Base-by-base conservation (phyloP, 768 basidiomycete genomes). In the Rhizopogon vesiculosus region DNA sequence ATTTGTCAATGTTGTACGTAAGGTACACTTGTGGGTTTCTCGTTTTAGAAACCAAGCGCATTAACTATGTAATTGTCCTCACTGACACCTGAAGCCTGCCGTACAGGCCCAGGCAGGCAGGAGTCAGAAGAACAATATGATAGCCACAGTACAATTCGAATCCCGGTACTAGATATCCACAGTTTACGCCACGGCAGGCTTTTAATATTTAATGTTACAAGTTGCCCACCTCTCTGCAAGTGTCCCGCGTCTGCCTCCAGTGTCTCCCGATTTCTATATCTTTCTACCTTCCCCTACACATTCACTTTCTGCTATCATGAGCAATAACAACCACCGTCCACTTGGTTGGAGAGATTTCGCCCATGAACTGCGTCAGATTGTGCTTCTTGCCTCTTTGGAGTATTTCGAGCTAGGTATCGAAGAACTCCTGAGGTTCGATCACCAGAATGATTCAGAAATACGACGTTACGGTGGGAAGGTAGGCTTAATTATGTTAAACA, bases 351-450 rank as follows among this genome's bases (percentile, higher is more conserved):
- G 64, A 60, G 63, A 62, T 61, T 63, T 67, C 46, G 65, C 67
- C 9, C 59, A 71, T 33, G 65, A 70, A 44, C 50, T 64, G 42
- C 69, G 69, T 42, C 29, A 60, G 46, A 67, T 65, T 54, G 59
- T 72, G 46, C 67, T 65, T 54, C 59, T 72, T 19, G 65, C 65
- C 51, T 72, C 69, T 1, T 60, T 70, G 13, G 59, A 48, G n/a
- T 49, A 54, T 59, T 70, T 72, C 53, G 48, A 69, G 28, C 60
- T 67, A 39, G 70, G 67, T 16, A 62, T 69, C 16, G 60, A 66
- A 16, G 65, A 62, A 42, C 61, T 70, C 16, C 59, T 59, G 52
- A 59, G 51, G 18, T 64, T 55, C 45, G 59, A 53, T 25, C 59
- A 61, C 40, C 56, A 33, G 55, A 4, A 64, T 38, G 57, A 64